Conservation (phyloP, 345 rosid species). For the Linum lewisii region DNA sequence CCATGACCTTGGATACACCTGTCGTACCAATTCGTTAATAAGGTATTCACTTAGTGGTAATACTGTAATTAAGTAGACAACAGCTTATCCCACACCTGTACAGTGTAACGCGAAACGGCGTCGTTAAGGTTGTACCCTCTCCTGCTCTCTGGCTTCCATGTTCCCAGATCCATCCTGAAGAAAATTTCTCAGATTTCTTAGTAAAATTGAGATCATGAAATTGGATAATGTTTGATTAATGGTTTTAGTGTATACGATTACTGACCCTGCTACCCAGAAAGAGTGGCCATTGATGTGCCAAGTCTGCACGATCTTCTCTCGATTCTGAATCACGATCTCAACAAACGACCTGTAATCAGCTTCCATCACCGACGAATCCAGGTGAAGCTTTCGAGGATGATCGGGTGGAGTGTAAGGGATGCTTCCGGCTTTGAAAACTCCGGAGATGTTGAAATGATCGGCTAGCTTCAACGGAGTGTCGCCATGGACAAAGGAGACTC, state of each 20-base stretch:
- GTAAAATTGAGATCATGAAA: background rate
- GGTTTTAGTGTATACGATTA: background rate
- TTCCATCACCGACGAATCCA: background rate
- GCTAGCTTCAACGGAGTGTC: constrained; percentile 36
- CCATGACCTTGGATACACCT: constrained; percentile 2
- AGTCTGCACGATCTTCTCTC: background rate
- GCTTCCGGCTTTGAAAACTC: constrained; percentile 10
- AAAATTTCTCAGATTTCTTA: background rate
- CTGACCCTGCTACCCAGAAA: constrained; percentile 1
- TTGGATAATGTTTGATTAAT: background rate
- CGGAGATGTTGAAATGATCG: constrained; percentile 20
- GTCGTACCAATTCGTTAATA: background rate
- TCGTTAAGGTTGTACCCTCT: background rate
- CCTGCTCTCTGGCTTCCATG: background rate
- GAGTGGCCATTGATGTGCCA: background rate
- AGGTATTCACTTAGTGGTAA: background rate
- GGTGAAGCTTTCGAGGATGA: background rate
- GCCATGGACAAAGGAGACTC: constrained; percentile 28
- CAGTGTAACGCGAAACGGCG: constrained; percentile 1
- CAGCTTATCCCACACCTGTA: background rate
- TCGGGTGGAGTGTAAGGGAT: constrained; percentile 18
- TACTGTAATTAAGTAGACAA: background rate
- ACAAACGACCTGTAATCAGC: background rate
- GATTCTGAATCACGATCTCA: constrained; percentile 1
- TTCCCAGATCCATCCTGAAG: background rate